A percentile compares a stretch with the other conserved stretches of the same genome.
phyloP scores from a whole-genome alignment of 805 yeast species.

The Candida maesae region DNA sequence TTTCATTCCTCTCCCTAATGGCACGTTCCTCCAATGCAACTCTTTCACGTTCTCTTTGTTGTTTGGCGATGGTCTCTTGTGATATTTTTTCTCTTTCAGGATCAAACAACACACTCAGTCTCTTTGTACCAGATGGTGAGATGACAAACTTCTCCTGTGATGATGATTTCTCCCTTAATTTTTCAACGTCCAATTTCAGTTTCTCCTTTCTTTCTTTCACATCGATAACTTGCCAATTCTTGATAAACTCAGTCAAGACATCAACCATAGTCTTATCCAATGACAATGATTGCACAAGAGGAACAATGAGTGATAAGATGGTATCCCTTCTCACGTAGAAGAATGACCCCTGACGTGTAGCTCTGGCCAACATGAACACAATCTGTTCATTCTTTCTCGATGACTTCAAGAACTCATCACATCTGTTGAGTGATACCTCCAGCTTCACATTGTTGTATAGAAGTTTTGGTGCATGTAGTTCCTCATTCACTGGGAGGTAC shows the following conservation, averaged over 20 bases:
- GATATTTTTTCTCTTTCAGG: slow-evolving; percentile 19
- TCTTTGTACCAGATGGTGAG: slow-evolving; percentile 9
- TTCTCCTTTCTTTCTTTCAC: slow-evolving; percentile 9
- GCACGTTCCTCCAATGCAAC: slow-evolving; percentile 14
- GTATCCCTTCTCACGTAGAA: slow-evolving; percentile 32
- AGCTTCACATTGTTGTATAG: slow-evolving; percentile 28
- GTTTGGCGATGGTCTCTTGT: slow-evolving; percentile 18
- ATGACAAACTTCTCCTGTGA: background rate
- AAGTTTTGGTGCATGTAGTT: slow-evolving; percentile 38
- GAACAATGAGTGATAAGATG: slow-evolving; percentile 29
- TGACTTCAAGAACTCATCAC: slow-evolving; percentile 36
- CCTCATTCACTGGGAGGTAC: slow-evolving; percentile 35
- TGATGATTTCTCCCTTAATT: slow-evolving; percentile 1
- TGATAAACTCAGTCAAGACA: slow-evolving; percentile 14
- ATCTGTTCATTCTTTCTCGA: slow-evolving; percentile 42
- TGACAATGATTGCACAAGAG: slow-evolving; percentile 7
- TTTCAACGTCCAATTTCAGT: slow-evolving; percentile 4
- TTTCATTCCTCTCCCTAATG: slow-evolving; percentile 11
- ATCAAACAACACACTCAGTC: slow-evolving; percentile 14
- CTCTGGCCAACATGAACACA: slow-evolving; percentile 39
- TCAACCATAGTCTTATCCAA: slow-evolving; percentile 9
- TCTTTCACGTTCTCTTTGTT: slow-evolving; percentile 19
- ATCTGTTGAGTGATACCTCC: slow-evolving; percentile 25
- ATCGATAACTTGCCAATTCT: slow-evolving; percentile 19
- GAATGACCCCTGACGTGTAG: slow-evolving; percentile 35